Base-by-base conservation (phyloP, 2,329 filamentous ascomycete genomes). In the Colletotrichum sp. region DNA sequence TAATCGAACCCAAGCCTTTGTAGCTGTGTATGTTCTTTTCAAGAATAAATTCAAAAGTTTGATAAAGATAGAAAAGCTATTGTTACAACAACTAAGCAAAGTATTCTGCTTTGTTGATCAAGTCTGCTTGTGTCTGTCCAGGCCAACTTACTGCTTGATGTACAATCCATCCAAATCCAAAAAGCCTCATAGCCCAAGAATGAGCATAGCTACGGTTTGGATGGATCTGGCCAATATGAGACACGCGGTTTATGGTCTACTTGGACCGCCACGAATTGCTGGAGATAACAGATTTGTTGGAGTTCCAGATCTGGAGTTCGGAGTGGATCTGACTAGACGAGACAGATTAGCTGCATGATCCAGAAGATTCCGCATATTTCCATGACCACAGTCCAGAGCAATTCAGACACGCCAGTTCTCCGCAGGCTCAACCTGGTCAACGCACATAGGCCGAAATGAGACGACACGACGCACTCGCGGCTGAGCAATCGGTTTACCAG, bases 401-500 rank as follows among this genome's bases (percentile, higher is more conserved):
- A 59, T 69, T 78, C 77, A 78, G 77, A 78, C 68, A 69, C 70
- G 70, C 71, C 77, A 75, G 39, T 63, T 78, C 30, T 78, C 77
- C 49, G 63, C 77, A 78, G 60, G 62, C 77, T 77, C 76, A 76
- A 78, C 77, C 77, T 24, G 72, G 36, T 78, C 77, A 57, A 77
- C 44, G 75, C 18, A 28, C 63, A 36, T 75, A 64, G 67, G 71
- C 60, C 34, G 28, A n/a, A 49, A 44, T 55, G 24, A 52, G 59
- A 24, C 70, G 32, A 63, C 52, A 67, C 71, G 52, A 64, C 60
- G 66, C 72, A 24, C 49, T 77, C 72, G 77, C 72, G 77, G 77
- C 76, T 78, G 76, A 77, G 77, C 57, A 32, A 62, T 77, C 70
- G 65, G 77, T 69, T 78, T 78, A 78, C 77, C 77, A 78, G 77